Evolutionary conservation across 345 rosid species (phyloP), one percentile per base, ranked within the genome.

Genomic region (Hibiscus syriacus): DNA sequence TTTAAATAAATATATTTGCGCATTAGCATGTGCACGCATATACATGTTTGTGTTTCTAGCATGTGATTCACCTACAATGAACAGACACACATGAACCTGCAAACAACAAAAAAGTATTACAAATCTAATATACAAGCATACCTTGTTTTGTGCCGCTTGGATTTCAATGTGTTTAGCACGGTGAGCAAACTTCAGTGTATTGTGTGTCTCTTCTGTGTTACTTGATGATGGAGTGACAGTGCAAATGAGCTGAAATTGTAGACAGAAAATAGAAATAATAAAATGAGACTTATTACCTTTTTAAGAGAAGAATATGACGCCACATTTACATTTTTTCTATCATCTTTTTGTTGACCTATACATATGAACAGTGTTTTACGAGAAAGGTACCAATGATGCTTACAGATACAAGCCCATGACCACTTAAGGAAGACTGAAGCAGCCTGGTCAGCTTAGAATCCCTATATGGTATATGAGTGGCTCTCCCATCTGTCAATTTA

Each of bases 361-460:
- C 54, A 50, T 55, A 63, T 64, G 65, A 78, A n/a, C n/a, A n/a
- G 46, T 49, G 71, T 64, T 9, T 66, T 72, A 45, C 39, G 32
- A 59, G 50, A 60, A 65, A 36, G 55, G 55, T 41, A 29, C 39
- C 49, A 67, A 67, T 30, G 64, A 65, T 62, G 62, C 97, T 86
- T 89, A 95, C 99, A 50, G 99, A 89, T 78, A 95, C 99, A 77
- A 93, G 98, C 64, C 96, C 99, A 77, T 89, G 98, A 74, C 99
- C 99, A 77, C 98, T 89, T 73, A 95, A 74, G 69, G 98, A 95
- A 63, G 93, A 95, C 80, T 91, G 98, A 74, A 95, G 97, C 56
- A 95, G 90, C 81, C 99, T 86, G 16, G 99, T 95, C 80, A 95
- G 72, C 79, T 95, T 95, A 62, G 99, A 95, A 86, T 92, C 99